These are phyloP conservation scores for Leccinum rimulosum DNA, from an alignment of 768 basidiomycete species.

Conservation along the genomic window DNA sequence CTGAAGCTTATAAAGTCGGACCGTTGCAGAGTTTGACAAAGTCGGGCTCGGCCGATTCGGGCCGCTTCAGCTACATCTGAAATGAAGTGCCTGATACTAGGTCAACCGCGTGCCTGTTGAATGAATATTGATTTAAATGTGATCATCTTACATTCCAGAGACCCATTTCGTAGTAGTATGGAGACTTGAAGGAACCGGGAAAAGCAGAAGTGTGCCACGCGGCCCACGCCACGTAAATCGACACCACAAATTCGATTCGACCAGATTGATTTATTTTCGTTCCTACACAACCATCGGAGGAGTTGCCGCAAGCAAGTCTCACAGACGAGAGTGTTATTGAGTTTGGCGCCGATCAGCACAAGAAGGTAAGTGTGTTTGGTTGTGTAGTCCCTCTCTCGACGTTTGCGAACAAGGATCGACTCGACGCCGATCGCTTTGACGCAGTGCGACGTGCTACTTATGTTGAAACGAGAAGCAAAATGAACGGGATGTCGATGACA, in stretches of 20 bases:
- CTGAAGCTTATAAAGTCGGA: neutral
- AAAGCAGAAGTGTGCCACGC: too few relatives aligned
- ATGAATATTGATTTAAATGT: too few relatives aligned
- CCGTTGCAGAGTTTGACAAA: neutral
- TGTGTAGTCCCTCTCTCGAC: slow-evolving; percentile 2
- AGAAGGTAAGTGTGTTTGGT: slow-evolving; percentile 2
- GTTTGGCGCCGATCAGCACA: slow-evolving; percentile 12
- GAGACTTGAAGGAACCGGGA: too few relatives aligned
- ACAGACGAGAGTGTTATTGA: slow-evolving; percentile 9
- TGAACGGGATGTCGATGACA: slow-evolving; percentile 3
- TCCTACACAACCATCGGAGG: slow-evolving; percentile 15
- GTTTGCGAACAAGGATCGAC: slow-evolving; percentile 6
- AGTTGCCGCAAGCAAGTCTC: slow-evolving; percentile 1
- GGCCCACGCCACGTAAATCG: too few relatives aligned
- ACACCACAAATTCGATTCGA: slow-evolving; percentile 9
- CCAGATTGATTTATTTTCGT: slow-evolving; percentile 18
- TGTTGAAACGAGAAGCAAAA: slow-evolving; percentile 10
- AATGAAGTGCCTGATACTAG: too few relatives aligned
- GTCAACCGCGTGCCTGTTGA: too few relatives aligned
- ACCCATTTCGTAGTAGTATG: too few relatives aligned
- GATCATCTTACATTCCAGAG: too few relatives aligned
- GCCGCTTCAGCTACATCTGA: too few relatives aligned
- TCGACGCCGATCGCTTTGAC: slow-evolving; percentile 14
- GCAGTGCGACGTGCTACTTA: neutral
- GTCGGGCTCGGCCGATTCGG: too few relatives aligned